Evolutionary conservation across 2,329 filamentous ascomycete genomes (phyloP).

Genomic region (Fusarium veterinarium): DNA sequence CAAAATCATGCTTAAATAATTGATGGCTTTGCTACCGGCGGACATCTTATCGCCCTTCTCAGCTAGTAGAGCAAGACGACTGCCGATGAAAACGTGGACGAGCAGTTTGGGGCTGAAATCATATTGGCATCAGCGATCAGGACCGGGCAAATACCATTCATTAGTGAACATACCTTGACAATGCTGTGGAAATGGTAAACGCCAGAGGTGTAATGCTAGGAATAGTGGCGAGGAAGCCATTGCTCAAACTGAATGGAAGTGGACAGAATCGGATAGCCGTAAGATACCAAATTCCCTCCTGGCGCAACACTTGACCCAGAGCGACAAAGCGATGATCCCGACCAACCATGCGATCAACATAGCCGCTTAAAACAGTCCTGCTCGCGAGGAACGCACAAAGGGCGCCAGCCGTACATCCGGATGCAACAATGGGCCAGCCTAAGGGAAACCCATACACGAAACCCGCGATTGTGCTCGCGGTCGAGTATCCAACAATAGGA

Average conservation of each 20-base stretch:
- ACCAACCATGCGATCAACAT: constrained; percentile 84
- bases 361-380: constrained; percentile 79
- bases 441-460: constrained; percentile 67
- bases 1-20: constrained; percentile 83
- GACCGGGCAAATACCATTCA: not conserved
- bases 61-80: constrained; percentile 83
- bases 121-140: constrained; percentile 8
- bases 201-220: constrained; percentile 82
- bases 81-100: constrained; percentile 92
- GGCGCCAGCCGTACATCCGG: constrained; percentile 82
- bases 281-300: constrained; percentile 88
- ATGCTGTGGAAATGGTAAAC: constrained; percentile 84
- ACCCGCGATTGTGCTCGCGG: constrained; percentile 67
- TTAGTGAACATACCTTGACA: constrained; percentile 66
- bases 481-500: constrained; percentile 88
- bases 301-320: constrained; percentile 85
- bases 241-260: constrained; percentile 90
- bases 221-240: constrained; percentile 94
- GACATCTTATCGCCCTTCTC: constrained; percentile 88
- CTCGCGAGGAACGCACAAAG: constrained; percentile 83
- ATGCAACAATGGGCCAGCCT: constrained; percentile 86
- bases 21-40: constrained; percentile 78
- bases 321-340: constrained; percentile 89
- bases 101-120: constrained; percentile 80
- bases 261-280: constrained; percentile 94